Percentiles rank a stretch among this genome's conserved stretches.
Evolutionary conservation across 805 yeast species (phyloP).

Genomic region (Teunomyces panamensis): DNA sequence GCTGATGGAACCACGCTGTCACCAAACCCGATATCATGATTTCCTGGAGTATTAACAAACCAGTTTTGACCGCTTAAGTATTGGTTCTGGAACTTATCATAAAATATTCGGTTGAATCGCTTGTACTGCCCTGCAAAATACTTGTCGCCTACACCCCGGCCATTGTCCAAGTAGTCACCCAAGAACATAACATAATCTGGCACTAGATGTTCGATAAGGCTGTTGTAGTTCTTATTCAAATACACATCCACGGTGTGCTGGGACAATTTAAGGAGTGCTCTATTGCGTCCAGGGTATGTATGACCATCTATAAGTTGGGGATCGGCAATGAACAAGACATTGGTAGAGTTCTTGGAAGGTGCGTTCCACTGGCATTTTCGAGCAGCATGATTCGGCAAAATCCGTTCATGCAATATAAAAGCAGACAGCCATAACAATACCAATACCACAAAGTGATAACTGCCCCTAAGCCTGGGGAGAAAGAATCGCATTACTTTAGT

Average conservation of each 20-base stretch:
- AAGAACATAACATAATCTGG: slow-evolving; percentile 40
- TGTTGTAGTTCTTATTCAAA: slow-evolving; percentile 34
- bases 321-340: slow-evolving; percentile 39
- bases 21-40: slow-evolving; percentile 28
- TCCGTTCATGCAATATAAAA: slow-evolving; percentile 32
- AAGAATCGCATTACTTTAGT: slow-evolving; percentile 6
- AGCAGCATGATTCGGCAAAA: slow-evolving; percentile 26
- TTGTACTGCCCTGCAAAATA: slow-evolving; percentile 27
- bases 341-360: slow-evolving; percentile 13
- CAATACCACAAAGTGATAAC: slow-evolving; percentile 23
- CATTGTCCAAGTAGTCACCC: slow-evolving; percentile 45
- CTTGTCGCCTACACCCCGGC: slow-evolving; percentile 29
- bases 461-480: slow-evolving; percentile 25
- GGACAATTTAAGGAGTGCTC: slow-evolving; percentile 27
- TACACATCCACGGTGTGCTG: slow-evolving; percentile 42
- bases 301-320: slow-evolving; percentile 45
- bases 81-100: slow-evolving; percentile 12
- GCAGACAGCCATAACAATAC: slow-evolving; percentile 27
- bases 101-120: slow-evolving; percentile 34
- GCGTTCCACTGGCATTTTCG: slow-evolving; percentile 32
- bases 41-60: slow-evolving; percentile 30
- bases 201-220: slow-evolving; percentile 25
- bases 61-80: slow-evolving; percentile 17
- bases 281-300: slow-evolving; percentile 41
- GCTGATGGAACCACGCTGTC: slow-evolving; percentile 21